Evolutionary conservation across 176 grass and related monocot genomes (phyloP).

Genomic region (Raddia distichophylla): DNA sequence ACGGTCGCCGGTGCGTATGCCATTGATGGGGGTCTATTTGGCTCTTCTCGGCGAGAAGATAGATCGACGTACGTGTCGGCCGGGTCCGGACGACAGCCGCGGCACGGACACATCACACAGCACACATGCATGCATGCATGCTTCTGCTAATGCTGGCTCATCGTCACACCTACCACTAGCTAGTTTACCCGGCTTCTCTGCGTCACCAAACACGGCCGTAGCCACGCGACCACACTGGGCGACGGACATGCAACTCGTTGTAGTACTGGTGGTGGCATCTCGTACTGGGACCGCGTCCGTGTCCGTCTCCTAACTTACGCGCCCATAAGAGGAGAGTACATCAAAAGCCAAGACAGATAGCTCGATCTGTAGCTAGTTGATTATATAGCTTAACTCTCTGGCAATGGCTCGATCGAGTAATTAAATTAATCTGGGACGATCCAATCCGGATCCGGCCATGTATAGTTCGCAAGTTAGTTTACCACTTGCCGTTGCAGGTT

Average conservation of each 20-base stretch:
- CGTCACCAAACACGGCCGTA: constrained; percentile 9
- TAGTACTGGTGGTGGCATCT: background rate
- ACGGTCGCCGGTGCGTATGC: background rate
- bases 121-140: background rate
- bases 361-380: background rate
- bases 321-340: background rate
- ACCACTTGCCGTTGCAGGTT: background rate
- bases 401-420: background rate
- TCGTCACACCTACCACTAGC: background rate
- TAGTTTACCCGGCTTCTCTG: background rate
- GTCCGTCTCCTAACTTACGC: background rate
- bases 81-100: background rate
- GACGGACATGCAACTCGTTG: background rate
- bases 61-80: background rate
- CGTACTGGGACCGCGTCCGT: background rate
- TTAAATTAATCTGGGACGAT: background rate
- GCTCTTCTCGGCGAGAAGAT: background rate
- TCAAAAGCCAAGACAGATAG: background rate
- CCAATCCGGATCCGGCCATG: too few relatives aligned
- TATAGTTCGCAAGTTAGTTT: too few relatives aligned
- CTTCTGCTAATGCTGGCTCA: background rate
- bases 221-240: background rate
- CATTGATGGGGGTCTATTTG: background rate
- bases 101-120: background rate
- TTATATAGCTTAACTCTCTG: background rate